Evolutionary conservation across 2,329 filamentous ascomycete genomes (phyloP), one percentile per base, ranked within the genome.

Genomic region (Neoarthrinium moseri): DNA sequence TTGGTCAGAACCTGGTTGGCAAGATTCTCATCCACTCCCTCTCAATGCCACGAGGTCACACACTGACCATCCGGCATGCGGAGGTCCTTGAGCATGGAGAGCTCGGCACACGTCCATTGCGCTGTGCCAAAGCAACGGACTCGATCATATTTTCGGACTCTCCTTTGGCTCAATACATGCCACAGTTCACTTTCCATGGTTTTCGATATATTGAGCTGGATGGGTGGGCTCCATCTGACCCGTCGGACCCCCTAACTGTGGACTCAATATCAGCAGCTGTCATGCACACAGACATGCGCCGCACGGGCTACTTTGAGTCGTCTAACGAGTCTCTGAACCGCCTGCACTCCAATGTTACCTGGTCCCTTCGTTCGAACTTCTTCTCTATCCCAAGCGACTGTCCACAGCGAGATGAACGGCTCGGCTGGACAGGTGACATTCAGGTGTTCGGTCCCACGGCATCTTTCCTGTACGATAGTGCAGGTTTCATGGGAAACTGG

Each of bases 1-100:
- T 82, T 56, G 78, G 78, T 2, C 78, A 83, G 53, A 81, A 83
- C 51, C 61, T 82, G 0, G 78, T 81, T 1, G 80, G 79, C 2
- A 68, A 68, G 51, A 45, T 80, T 2, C 60, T 62, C 0, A 52
- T 81, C 10, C 13, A 39, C 18, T 29, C 42, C 6, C 6, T 51
- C 1, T 20, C 12, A 11, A 15, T 10, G 13, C 32, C 34, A 6
- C 13, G 17, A 18, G 48, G 48, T 2, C 54, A 58, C 3, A 51
- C 52, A 8, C 56, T 70, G 8, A 60, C 52, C 5, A 54, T 74
- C 15, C 47, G 49, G 0, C 70, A 73, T 47, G 66, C 70, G 0
- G 72, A 74, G 50, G 69, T 73, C 0, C 55, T 75, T 7, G 68
- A 73, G 32, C 50, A 68, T 21, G 64, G 62, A 8, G 70, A 74